Evolutionary conservation across 129 eudicot species (phyloP), one percentile per base, ranked within the genome.

Genomic region (Pulicaria dysenterica): DNA sequence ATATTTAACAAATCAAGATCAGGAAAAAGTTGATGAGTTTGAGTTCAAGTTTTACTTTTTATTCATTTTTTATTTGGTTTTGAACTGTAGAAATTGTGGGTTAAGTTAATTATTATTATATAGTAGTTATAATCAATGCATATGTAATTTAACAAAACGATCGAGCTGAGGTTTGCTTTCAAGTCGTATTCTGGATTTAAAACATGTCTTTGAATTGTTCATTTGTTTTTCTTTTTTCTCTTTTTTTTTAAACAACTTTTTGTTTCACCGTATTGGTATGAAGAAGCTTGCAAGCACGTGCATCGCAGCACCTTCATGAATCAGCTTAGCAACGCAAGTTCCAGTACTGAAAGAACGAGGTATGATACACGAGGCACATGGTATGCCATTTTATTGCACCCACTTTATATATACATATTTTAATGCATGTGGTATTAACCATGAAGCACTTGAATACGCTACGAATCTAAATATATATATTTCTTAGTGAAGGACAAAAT

Each of bases 301-400:
- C 15, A 69, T 14, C 4, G 5, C 19, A 1, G 5, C 48, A 31
- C 49, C 15, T 59, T 24, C 41, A 4, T 51, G 77, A 70, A 70
- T 65, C 42, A 70, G 51, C 42, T 14, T 43, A 36, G 76, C 69
- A 59, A 69, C 5, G 24, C 67, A 77, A 68, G 53, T 73, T 73
- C 34, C 34, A 42, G 64, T 42, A n/a, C n/a, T n/a, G 65, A 34
- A 57, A 62, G 61, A 62, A 73, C 34, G 40, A 48, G 61, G 62
- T 41, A 62, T 50, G 47, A 68, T 75, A 15, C 73, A 70, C 57
- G 77, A 78, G 65, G 58, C 82, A 78, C 82, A 78, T 78, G 82
- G 67, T 70, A 62, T 36, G 51, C 82, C 82, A 78, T 66, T 70
- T 62, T 41, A 78, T 7, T 56, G 60, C 71, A 50, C 43, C 71